Base-by-base conservation (phyloP, 2,329 filamentous ascomycete species). In the Fusarium dlaminii region DNA sequence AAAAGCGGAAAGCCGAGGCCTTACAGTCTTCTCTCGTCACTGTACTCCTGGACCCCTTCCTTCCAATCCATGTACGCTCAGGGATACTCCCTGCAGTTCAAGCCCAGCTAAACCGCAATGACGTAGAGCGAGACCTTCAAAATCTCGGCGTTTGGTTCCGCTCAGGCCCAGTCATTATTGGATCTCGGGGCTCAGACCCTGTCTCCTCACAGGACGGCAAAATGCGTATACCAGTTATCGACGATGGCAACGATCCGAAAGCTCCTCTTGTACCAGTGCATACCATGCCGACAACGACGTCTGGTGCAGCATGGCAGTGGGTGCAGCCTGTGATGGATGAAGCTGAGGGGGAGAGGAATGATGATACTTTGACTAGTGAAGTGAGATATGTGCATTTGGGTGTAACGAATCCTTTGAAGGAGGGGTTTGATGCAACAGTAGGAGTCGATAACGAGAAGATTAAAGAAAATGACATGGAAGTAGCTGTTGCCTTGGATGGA, bases 161-260 rank as follows among this genome's bases (percentile, higher is more conserved):
- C 17, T 45, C 39, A 6, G 54, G 37, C 0, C 54, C 37, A 0
- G 39, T 43, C 13, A 27, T 57, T 3, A 43, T 57, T 15, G 54
- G 54, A 27, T 30, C 37, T 12, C 39, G 54, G 22, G 39, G 54
- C 4, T 36, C 54, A 27, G 54, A 57, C 7, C 54, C 37, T 22
- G n/a, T 57, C 0, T 43, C 39, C 0, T 27, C 27, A 1, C 0
- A 27, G 2, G 39, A 34, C 1, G 54, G 54, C 10, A 36, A 43
- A 3, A 34, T 57, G 30, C 39, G 29, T 2, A 57, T 57, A 3
- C 39, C 45, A 24, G 18, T 45, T 0, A 20, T 43, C 1, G 3
- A 12, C 20, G 29, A 57, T 12, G 32, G 24, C 1, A 43, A 2
- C 0, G 39, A 12, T 34, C 17, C 1, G 1, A 32, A 34, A 3